These are phyloP conservation scores for Didymella exigua DNA, from an alignment of 2,329 filamentous ascomycete genomes.

Conservation along the genomic window DNA sequence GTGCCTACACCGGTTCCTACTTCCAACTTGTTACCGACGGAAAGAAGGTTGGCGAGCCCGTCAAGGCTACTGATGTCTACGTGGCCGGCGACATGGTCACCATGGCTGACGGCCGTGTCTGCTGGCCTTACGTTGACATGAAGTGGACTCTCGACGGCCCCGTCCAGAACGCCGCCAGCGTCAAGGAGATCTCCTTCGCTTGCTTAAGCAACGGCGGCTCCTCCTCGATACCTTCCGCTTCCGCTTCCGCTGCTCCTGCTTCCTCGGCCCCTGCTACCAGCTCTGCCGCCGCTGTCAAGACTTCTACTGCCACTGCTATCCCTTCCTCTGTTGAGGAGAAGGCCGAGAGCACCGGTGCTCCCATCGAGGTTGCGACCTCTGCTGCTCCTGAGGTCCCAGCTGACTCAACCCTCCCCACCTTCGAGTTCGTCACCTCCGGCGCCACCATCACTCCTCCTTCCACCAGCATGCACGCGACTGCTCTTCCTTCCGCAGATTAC, in stretches of 20 bases:
- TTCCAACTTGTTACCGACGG: constrained; percentile 64
- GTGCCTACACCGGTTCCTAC: constrained; percentile 63
- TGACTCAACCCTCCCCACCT: constrained; percentile 23
- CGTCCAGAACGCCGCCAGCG: constrained; percentile 42
- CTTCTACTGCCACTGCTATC: constrained; percentile 11
- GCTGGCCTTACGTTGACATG: constrained; percentile 67
- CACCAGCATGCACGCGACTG: constrained; percentile 9
- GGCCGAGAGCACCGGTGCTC: constrained; percentile 7
- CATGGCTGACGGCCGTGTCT: constrained; percentile 62
- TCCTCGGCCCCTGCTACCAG: constrained; percentile 15
- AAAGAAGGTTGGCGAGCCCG: constrained; percentile 57
- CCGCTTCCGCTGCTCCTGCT: constrained; percentile 7
- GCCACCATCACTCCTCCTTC: constrained; percentile 26
- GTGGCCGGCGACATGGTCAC: constrained; percentile 68
- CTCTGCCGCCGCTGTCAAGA: constrained; percentile 13
- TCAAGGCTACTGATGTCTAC: constrained; percentile 60
- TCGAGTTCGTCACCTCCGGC: constrained; percentile 26
- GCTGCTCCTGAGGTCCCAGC: constrained; percentile 9
- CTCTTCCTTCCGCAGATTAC: background rate
- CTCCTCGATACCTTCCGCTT: constrained; percentile 9
- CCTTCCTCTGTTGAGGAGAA: constrained; percentile 5
- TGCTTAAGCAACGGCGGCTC: constrained; percentile 48
- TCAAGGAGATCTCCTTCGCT: constrained; percentile 60
- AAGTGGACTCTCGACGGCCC: constrained; percentile 55
- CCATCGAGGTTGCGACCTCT: constrained; percentile 5